Conservation (phyloP, 2,329 filamentous ascomycete species). For the Paraphaeosphaeria minitans region DNA sequence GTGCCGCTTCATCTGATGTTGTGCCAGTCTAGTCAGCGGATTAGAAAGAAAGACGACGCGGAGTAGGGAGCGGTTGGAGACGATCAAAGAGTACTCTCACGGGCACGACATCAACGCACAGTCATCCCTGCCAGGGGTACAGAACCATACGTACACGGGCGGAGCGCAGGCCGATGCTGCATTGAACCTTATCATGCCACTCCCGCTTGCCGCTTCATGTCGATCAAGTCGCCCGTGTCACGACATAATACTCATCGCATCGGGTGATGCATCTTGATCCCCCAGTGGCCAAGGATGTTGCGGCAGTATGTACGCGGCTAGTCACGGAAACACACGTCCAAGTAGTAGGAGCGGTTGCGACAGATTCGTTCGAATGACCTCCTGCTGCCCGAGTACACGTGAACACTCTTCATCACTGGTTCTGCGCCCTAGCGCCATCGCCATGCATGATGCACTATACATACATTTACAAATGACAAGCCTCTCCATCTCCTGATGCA, state of each 20-base stretch:
- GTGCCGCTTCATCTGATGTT: not conserved
- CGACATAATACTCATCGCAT: not conserved
- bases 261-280: not conserved
- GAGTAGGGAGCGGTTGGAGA: not conserved
- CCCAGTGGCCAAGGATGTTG: not conserved
- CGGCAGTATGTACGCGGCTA: not conserved
- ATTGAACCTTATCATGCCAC: not conserved
- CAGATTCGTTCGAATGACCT: not conserved
- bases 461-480: not conserved
- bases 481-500: not conserved
- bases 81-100: not conserved
- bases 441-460: not conserved
- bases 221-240: not conserved
- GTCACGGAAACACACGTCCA: not conserved
- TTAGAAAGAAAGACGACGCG: not conserved
- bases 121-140: not conserved
- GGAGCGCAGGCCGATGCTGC: not conserved
- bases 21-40: not conserved
- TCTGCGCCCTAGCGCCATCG: conserved; percentile 1
- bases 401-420: not conserved
- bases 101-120: not conserved
- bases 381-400: not conserved
- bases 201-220: not conserved
- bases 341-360: not conserved
- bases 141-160: not conserved